These are phyloP conservation scores for Pseudonitzschia multiseries DNA, from an alignment of 108 stramenopile genomes.

Conservation along the genomic window DNA sequence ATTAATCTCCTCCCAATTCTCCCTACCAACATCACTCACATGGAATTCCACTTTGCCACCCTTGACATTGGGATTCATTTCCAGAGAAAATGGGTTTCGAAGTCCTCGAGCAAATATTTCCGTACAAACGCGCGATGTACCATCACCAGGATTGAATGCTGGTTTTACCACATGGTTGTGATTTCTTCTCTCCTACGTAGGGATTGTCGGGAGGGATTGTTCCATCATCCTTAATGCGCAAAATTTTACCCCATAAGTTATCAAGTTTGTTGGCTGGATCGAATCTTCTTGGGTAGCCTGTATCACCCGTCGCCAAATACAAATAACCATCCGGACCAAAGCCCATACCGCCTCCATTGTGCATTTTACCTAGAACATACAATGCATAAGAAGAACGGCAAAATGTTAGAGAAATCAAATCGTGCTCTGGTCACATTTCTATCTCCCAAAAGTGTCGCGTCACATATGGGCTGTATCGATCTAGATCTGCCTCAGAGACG, in stretches of 20 bases:
- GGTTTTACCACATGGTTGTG: not conserved
- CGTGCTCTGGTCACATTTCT: not conserved
- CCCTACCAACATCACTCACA: slow-evolving; percentile 33
- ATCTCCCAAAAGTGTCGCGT: not conserved
- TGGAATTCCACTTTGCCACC: slow-evolving; percentile 9
- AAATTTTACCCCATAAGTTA: slow-evolving; percentile 21
- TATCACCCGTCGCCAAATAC: slow-evolving; percentile 29
- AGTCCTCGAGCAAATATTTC: slow-evolving; percentile 19
- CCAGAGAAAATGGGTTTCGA: slow-evolving; percentile 36
- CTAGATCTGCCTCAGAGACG: not conserved
- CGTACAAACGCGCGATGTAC: slow-evolving; percentile 6
- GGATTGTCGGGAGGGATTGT: slow-evolving; percentile 35
- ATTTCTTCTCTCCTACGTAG: slow-evolving; percentile 9
- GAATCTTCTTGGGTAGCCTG: not conserved
- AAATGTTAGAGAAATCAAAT: not conserved
- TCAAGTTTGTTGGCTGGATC: slow-evolving; percentile 4
- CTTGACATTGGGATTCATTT: slow-evolving; percentile 29
- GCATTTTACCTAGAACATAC: slow-evolving; percentile 2
- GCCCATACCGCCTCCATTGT: slow-evolving; percentile 33
- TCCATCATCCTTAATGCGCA: slow-evolving; percentile 32
- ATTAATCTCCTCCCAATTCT: slow-evolving; percentile 34
- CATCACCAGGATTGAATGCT: not conserved
- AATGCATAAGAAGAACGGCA: not conserved
- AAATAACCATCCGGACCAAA: slow-evolving; percentile 40
- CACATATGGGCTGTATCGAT: not conserved